Percentiles rank a stretch among this genome's conserved stretches.
These are phyloP conservation scores for Chlamydomonas eustigma DNA, from an alignment of 139 green algal species.

Conservation along the genomic window DNA sequence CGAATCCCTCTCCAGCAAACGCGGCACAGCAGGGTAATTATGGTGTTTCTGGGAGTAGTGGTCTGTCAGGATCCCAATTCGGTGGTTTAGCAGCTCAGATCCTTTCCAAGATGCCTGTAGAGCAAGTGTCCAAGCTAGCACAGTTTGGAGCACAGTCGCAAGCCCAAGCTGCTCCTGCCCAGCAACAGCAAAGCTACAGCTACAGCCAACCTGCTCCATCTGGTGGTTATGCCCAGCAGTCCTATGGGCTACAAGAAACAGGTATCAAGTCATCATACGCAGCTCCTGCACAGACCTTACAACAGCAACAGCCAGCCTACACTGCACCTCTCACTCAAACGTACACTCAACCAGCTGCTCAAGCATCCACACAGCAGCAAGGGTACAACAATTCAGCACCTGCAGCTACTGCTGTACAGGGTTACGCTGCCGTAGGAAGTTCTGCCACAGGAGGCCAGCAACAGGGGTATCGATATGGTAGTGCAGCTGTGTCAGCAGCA, in stretches of 20 bases:
- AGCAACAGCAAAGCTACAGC: not conserved
- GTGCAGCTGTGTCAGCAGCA: not conserved
- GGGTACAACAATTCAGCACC: not conserved
- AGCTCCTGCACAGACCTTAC: not conserved
- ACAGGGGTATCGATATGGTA: not conserved
- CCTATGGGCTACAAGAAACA: not conserved
- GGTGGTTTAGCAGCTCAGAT: not conserved
- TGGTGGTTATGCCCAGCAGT: too few relatives aligned
- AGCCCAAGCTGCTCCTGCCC: not conserved
- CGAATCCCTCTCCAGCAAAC: too few relatives aligned
- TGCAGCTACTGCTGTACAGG: too few relatives aligned
- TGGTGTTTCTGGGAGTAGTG: too few relatives aligned
- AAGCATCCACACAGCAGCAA: not conserved
- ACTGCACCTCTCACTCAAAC: too few relatives aligned
- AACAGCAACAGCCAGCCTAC: not conserved
- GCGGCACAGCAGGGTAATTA: too few relatives aligned
- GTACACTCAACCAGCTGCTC: not conserved
- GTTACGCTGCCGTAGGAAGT: too few relatives aligned
- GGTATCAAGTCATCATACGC: not conserved
- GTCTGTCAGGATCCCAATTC: too few relatives aligned
- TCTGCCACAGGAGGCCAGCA: not conserved
- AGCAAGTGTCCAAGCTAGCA: not conserved
- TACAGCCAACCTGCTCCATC: too few relatives aligned
- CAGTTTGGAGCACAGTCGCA: not conserved
- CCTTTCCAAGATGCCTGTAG: not conserved